Evolutionary conservation across 163 green algal species (phyloP).

Genomic region (Chloromonas sp.): DNA sequence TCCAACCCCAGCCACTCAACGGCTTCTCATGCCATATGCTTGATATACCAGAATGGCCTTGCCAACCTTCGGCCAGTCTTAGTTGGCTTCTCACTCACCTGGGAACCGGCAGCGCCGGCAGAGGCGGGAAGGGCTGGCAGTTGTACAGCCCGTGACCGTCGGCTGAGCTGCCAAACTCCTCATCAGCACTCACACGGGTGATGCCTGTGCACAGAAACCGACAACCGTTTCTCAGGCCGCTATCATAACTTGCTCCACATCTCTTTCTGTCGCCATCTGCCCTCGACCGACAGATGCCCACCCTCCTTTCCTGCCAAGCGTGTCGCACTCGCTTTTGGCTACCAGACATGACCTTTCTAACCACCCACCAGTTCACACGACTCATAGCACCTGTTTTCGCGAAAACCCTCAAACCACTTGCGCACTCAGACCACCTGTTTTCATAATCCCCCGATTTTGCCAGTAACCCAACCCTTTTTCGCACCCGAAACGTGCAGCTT

Average conservation of each 20-base stretch:
- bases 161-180: constrained; percentile 18
- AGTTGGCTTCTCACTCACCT: neutral
- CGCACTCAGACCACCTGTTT: neutral
- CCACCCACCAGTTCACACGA: too few species aligned
- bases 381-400: too few species aligned
- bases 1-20: too few species aligned
- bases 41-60: too few species aligned
- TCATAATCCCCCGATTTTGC: neutral
- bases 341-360: too few species aligned
- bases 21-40: too few species aligned
- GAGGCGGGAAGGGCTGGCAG: constrained; percentile 66
- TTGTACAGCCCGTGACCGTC: constrained; percentile 63
- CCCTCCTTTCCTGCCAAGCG: too few species aligned
- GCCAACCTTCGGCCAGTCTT: too few species aligned
- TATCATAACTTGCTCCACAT: neutral
- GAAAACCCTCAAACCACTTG: neutral
- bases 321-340: too few species aligned
- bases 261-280: too few species aligned
- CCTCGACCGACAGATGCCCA: too few species aligned
- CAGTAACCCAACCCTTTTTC: too few species aligned
- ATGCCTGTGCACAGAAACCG: neutral
- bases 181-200: neutral
- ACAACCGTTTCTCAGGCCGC: neutral
- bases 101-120: constrained; percentile 45
- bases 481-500: neutral